Base-by-base conservation (phyloP, 2,329 filamentous ascomycete genomes). In the Fusarium brachygibbosum region DNA sequence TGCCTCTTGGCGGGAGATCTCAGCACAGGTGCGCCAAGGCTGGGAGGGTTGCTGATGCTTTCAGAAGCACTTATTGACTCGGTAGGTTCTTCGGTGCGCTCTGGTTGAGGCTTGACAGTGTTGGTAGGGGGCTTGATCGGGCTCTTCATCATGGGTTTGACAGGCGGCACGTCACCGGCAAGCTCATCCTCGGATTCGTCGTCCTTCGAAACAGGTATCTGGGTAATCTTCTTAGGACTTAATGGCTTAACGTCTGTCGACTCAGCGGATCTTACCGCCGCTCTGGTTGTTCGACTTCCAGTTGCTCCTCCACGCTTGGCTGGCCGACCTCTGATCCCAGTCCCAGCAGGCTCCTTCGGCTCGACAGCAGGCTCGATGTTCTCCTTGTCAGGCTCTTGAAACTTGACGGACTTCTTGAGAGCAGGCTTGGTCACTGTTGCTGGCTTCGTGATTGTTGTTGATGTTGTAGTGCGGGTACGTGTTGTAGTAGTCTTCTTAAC, bases 331-430 rank as follows among this genome's bases (percentile, higher is more conserved):
- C 78, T 74, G 38, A 86, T 76, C 28, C 82, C 81, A 13, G 74
- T 66, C 14, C 78, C 53, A 34, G 74, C 66, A 44, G 78, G 65
- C 48, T 77, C 74, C 73, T 83, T 83, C 29, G 74, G 66, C 58
- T 79, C 81, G 23, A 76, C 55, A 4, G 76, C 70, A 16, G 86
- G 86, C 21, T 82, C 76, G 37, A 88, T 78, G 68, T 90, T 90
- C 75, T 91, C 88, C 78, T 91, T 90, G 75, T 89, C 88, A 5
- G 86, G 86, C 70, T 88, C 87, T 74, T 89, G 83, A 75, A 90
- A 90, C 60, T 86, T 88, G 72, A 90, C 88, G 4, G 82, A 84
- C 80, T 90, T 91, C 80, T 87, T 89, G 34, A 82, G 77, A 7
- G 82, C 79, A 19, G 85, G 77, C 76, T 82, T 86, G 23, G 77